Evolutionary conservation across 345 rosid species (phyloP), one percentile per base, ranked within the genome.

Genomic region (Arabidopsis arenosa): DNA sequence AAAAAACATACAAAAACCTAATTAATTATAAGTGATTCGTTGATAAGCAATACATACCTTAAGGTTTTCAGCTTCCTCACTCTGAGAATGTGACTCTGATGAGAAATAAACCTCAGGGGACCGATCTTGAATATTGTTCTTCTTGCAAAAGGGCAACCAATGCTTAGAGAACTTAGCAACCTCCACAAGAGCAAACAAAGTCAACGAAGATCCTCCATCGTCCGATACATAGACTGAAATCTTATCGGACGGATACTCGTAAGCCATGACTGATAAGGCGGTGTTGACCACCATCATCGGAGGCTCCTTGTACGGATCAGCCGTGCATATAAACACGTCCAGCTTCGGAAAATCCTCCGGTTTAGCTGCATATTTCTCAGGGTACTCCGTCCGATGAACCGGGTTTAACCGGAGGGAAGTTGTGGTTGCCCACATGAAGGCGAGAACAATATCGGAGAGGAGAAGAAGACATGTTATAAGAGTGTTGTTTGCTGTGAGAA

Each of bases 231-330:
- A 93, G n/a, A 93, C 82, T 5, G 96, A 84, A 18, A 89, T 35
- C 85, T 86, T 93, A 66, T 85, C 83, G 1, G 82, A n/a, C 5
- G 98, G 97, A 61, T 93, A 93, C 17, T 86, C 88, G 12, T 85
- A 93, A 3, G 88, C 95, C 92, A 93, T 83, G 45, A 85, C 88
- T 0, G 98, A 93, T 48, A 93, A 79, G 11, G 85, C 88, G 8
- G 98, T 89, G 85, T 86, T 90, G 58, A 84, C 93, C 48, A 85
- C 90, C 47, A 75, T 75, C 12, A 86, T 64, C 1, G 98, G 98
- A 6, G 96, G 98, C 77, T 93, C 98, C 79, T 86, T 93, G 81
- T 79, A 84, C 0, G 98, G 98, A 79, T 90, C 97, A 32, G 98
- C 93, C 9, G 97, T 90, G 88, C 95, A 93, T 45, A 93, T 70